Percentiles rank a stretch among this genome's conserved stretches.
phyloP scores from a whole-genome alignment of 306 rosid species.

The Comarum palustre region DNA sequence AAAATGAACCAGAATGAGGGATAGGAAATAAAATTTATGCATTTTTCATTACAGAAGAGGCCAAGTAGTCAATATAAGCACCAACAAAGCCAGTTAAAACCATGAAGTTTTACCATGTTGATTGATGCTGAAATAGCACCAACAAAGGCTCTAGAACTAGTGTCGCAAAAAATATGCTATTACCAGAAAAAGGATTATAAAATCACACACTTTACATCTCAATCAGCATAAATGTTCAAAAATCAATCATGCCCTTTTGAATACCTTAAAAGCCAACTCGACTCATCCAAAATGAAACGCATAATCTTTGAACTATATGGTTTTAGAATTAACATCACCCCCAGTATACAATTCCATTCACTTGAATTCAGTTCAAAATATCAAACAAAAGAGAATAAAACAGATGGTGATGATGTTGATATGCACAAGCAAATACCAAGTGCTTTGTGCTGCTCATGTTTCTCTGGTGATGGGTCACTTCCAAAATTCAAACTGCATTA shows the following conservation, averaged over 20 bases:
- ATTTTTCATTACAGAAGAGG: neutral
- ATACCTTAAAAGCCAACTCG: conserved; percentile 23
- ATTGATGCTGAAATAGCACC: conserved; percentile 10
- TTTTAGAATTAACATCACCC: neutral
- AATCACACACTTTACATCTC: conserved; percentile 3
- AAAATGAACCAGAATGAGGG: neutral
- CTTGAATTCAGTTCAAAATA: conserved; percentile 1
- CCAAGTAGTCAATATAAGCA: conserved; percentile 1
- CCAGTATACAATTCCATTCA: neutral
- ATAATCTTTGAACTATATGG: conserved; percentile 4
- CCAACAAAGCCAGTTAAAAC: no score
- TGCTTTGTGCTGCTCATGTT: neutral
- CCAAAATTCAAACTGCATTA: conserved; percentile 21
- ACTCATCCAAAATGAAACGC: conserved; percentile 18
- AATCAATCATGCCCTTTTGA: conserved; percentile 18
- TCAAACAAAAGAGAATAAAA: neutral
- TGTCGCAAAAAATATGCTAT: neutral
- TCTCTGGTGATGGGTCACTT: conserved; percentile 17
- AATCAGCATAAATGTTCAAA: conserved; percentile 17
- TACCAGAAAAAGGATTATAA: neutral
- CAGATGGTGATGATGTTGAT: neutral
- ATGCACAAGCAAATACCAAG: conserved; percentile 12
- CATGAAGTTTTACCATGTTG: neutral
- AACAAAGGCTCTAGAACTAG: neutral
- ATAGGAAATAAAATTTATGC: neutral